Evolutionary conservation across 2,329 filamentous ascomycete species (phyloP).

Genomic region (Neofusicoccum ribis): DNA sequence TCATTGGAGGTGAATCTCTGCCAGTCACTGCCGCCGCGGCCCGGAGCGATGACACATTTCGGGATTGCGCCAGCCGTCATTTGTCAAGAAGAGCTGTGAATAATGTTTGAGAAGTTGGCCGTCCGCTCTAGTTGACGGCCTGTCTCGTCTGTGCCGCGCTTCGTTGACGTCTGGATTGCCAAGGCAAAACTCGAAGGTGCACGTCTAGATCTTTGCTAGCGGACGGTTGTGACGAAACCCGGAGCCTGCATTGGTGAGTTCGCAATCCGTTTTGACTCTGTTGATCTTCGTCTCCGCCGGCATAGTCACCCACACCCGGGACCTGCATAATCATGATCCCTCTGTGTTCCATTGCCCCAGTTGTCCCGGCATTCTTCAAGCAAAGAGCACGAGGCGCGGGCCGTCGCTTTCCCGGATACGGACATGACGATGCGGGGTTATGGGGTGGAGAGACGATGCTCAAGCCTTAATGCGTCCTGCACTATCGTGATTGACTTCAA

Average conservation of each 20-base stretch:
- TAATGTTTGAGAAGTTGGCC: background rate
- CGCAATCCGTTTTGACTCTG: background rate
- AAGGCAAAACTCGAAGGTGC: background rate
- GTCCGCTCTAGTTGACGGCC: background rate
- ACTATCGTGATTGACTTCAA: conserved; percentile 8
- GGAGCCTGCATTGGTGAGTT: background rate
- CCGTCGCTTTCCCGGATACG: background rate
- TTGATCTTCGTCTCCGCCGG: background rate
- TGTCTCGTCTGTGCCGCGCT: background rate
- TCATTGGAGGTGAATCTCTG: background rate
- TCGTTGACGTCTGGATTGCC: background rate
- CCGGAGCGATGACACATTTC: background rate
- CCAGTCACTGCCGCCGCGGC: background rate
- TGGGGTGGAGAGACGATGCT: conserved; percentile 1
- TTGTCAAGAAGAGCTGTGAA: background rate
- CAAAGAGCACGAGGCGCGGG: background rate
- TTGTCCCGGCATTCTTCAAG: background rate
- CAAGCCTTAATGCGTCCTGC: conserved; percentile 4
- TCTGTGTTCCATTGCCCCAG: background rate
- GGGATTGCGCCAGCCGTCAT: background rate
- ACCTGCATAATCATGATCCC: background rate
- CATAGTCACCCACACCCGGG: background rate
- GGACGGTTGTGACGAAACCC: background rate
- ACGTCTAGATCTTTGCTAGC: background rate
- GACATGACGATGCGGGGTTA: conserved; percentile 6